Evolutionary conservation across 208 protist genomes (phyloP).

Genomic region (Sergeia podlipaevii): DNA sequence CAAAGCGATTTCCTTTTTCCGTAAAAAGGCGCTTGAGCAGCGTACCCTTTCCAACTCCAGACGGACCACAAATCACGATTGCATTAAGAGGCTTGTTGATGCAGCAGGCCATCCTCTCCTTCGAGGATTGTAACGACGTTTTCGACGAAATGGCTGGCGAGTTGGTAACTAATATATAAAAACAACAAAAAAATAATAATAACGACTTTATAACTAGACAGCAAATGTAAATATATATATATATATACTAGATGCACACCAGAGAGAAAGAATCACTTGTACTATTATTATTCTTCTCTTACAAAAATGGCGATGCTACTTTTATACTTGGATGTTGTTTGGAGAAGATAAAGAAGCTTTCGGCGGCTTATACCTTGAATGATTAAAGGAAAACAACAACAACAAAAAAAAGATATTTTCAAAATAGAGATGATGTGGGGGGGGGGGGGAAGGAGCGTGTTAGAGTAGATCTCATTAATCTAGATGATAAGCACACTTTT

Average conservation of each 20-base stretch:
- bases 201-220: conserved; percentile 6
- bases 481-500: no score
- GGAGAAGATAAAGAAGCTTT: no score
- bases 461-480: no score
- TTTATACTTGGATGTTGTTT: no score
- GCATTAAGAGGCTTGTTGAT: conserved; percentile 47
- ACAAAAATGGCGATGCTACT: no score
- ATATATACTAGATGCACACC: not conserved
- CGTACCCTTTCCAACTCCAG: conserved; percentile 92
- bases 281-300: not conserved
- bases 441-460: no score
- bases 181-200: conserved; percentile 8
- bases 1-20: conserved; percentile 69
- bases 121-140: not conserved
- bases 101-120: not conserved
- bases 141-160: no score
- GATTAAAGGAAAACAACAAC: no score
- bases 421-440: no score
- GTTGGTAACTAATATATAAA: conserved; percentile 1
- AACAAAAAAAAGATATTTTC: no score
- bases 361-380: no score
- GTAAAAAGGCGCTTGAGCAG: conserved; percentile 80
- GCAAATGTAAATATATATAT: conserved; percentile 8
- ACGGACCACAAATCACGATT: conserved; percentile 90
- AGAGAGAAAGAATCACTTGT: conserved; percentile 6